Evolutionary conservation across 2,329 filamentous ascomycete species (phyloP), one percentile per base, ranked within the genome.

Genomic region (Ceratocystis ficicola): DNA sequence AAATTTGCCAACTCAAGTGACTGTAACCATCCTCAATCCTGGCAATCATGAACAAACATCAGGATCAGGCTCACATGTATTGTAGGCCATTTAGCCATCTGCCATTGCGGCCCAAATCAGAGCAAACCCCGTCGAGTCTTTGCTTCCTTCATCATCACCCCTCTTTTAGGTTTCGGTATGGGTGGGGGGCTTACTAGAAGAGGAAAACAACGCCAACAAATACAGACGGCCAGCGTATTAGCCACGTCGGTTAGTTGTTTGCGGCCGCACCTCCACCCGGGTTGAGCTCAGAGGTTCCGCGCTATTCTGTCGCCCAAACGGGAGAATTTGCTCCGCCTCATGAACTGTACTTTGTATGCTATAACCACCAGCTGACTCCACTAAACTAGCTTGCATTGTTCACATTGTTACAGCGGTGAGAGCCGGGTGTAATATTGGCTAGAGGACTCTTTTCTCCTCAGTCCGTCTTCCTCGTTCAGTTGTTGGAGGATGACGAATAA

Each of bases 131-230:
- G 48, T 25, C 48, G 15, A 59, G 52, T 59, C 25, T 17, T 59
- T 32, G 52, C 52, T 59, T 32, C 52, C 52, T 59, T 25, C 48
- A 59, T 30, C 28, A 59, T 30, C 52, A 32, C 52, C 52, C 52
- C 52, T 59, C 52, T 59, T 59, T 59, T 59, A n/a, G 52, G 52
- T 59, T 59, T n/a, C 52, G 52, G 52, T 59, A 59, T 59, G 28
- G n/a, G 52, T 59, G 52, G 52, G 52, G 46, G 28, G 6, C 2
- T 17, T 28, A 57, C 22, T 28, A 15, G 28, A 28, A 57, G 25
- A n/a, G 50, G 25, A 22, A 28, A 57, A 57, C 20, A 52, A 28
- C 8, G 48, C 25, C 7, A 52, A 28, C 7, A 20, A 15, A 25
- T 25, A 15, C 6, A 25, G 48, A 28, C 6, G n/a, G 28, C 10